Percentiles rank a stretch among this genome's conserved stretches.
Conservation (phyloP, 2,329 filamentous ascomycete genomes). For the Pyricularia grisea region DNA sequence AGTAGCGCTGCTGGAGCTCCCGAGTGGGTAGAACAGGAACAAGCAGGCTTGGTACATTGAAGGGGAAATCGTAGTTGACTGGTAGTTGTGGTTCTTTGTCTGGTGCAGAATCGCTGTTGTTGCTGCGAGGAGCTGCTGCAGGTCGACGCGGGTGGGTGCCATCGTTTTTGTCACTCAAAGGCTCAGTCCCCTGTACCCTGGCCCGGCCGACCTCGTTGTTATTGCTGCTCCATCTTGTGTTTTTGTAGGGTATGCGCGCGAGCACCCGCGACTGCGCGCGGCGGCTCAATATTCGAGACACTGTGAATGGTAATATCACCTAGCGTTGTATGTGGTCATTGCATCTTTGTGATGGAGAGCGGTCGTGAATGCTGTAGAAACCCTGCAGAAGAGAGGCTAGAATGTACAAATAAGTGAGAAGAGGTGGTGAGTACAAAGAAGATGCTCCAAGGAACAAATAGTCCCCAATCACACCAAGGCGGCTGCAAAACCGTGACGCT, state of each 20-base stretch:
- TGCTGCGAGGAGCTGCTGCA: background rate
- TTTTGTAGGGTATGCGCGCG: slow-evolving; percentile 29
- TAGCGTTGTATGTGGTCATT: background rate
- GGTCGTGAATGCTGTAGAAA: background rate
- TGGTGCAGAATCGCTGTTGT: background rate
- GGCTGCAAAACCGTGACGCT: no score
- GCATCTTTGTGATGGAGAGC: background rate
- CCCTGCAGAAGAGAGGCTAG: background rate
- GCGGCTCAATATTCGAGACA: slow-evolving; percentile 29
- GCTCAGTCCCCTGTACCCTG: slow-evolving; percentile 17
- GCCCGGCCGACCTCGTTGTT: slow-evolving; percentile 29
- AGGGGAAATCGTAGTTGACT: slow-evolving; percentile 12
- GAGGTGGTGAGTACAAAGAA: background rate
- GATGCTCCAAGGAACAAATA: background rate
- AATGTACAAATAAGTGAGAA: background rate
- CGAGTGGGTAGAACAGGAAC: slow-evolving; percentile 8
- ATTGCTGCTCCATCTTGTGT: slow-evolving; percentile 27
- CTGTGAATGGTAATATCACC: slow-evolving; percentile 21
- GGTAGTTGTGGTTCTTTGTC: background rate
- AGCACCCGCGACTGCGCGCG: slow-evolving; percentile 31
- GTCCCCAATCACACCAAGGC: background rate
- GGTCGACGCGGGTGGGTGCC: background rate
- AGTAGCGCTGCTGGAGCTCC: slow-evolving; percentile 3
- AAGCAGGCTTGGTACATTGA: slow-evolving; percentile 11
- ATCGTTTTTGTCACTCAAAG: background rate